Evolutionary conservation across 352 stramenopile species (phyloP), one percentile per base, ranked within the genome.

Genomic region (Pythium aquatile): DNA sequence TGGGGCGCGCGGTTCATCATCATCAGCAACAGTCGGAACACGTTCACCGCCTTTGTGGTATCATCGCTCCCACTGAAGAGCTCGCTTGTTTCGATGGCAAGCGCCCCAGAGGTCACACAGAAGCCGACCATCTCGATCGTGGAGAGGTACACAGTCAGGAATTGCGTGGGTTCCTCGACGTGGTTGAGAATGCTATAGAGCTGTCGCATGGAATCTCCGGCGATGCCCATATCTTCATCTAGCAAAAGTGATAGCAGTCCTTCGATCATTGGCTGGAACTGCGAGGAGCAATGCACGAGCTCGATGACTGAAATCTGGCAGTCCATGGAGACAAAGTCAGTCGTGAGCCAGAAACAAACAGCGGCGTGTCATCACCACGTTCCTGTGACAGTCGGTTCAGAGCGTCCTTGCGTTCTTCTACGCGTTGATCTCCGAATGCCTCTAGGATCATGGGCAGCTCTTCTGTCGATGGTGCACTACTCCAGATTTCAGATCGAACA

Each of bases 261-360:
- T 1, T 67, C 47, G 11, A 73, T 78, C 9, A 75, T 32, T 13
- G 62, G 44, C 29, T 57, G 39, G 46, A 88, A 89, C n/a, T 71
- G 54, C 6, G 59, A 37, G 16, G 69, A 67, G 13, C 73, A 89
- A 46, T 91, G 77, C 3, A 86, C 67, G 5, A 89, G 61, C 49
- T 91, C 79, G 13, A 85, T 20, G 10, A 74, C 61, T 9, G 78
- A 74, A 8, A 91, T 77, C 80, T 91, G 35, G 0, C 20, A 32
- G 51, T 32, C 10, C 30, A 58, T 13, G 14, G 7, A 33, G 16
- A 47, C 33, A 26, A 24, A 24, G 20, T 24, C 20, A 24, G 20
- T 24, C 20, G 20, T 24, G 20, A 24, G 20, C 20, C 20, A 24
- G 20, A 24, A 24, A 24, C 20, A 24, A 24, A 24, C 20, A 24